phyloP scores from a whole-genome alignment of 306 rosid species.

The Prinsepia uniflora region DNA sequence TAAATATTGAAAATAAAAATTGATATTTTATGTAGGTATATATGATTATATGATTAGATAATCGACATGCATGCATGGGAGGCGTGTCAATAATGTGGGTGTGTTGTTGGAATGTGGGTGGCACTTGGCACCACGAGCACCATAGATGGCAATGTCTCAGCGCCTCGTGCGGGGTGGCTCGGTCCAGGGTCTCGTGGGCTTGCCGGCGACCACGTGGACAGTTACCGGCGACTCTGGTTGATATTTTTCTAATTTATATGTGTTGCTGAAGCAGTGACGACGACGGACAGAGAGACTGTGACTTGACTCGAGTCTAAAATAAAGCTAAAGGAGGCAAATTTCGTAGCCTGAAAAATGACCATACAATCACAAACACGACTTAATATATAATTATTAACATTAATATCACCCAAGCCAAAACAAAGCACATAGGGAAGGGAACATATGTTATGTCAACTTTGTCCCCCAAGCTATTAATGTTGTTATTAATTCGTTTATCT shows the following conservation, averaged over 20 bases:
- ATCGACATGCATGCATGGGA: not conserved
- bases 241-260: not conserved
- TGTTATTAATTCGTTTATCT: not conserved
- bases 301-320: not conserved
- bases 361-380: not conserved
- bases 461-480: not conserved
- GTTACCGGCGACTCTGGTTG: not conserved
- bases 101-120: constrained; percentile 8
- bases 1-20: no score
- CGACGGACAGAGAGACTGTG: not conserved
- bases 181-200: constrained; percentile 33
- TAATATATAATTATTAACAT: no score
- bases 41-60: not conserved
- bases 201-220: constrained; percentile 41
- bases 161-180: constrained; percentile 25
- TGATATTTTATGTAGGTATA: no score
- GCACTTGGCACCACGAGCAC: not conserved
- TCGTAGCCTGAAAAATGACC: constrained; percentile 22
- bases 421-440: constrained; percentile 41
- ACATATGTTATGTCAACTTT: constrained; percentile 17
- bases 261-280: no score
- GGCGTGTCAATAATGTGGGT: not conserved
- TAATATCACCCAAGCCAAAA: not conserved
- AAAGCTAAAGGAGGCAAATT: not conserved
- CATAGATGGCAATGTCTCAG: not conserved